Percentiles rank a stretch among this genome's conserved stretches.
Evolutionary conservation across 1,284 basidiomycete species (phyloP).

Genomic region (Tylopilus sp.): DNA sequence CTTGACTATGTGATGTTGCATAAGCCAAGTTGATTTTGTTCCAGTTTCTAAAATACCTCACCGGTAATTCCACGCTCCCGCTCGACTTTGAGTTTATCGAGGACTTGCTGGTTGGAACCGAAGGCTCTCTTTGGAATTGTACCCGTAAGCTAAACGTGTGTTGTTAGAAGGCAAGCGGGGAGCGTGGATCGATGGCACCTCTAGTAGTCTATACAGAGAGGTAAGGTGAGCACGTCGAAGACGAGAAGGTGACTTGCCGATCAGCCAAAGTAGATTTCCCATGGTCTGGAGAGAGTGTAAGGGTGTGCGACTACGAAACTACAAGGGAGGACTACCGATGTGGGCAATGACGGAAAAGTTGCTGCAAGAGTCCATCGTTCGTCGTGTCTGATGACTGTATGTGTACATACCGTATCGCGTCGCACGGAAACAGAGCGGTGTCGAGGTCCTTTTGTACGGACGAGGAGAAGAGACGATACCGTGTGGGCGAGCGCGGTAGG

Average conservation of each 20-base stretch:
- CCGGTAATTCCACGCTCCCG: conserved; percentile 92
- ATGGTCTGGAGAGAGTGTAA: conserved; percentile 53
- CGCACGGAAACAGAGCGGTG: conserved; percentile 70
- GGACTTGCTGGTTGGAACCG: conserved; percentile 79
- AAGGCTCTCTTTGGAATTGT: conserved; percentile 68
- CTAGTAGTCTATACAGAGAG: conserved; percentile 49
- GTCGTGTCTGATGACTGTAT: neutral
- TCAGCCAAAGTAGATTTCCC: conserved; percentile 93
- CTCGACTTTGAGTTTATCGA: conserved; percentile 96
- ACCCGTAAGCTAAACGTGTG: conserved; percentile 65
- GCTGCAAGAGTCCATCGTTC: conserved; percentile 37
- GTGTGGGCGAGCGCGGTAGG: conserved; percentile 12
- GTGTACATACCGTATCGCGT: conserved; percentile 61
- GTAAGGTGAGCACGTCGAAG: neutral
- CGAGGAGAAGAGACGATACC: conserved; percentile 24
- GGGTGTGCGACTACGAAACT: neutral
- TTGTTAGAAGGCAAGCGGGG: conserved; percentile 1
- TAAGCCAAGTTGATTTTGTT: conserved; percentile 6
- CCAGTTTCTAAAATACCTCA: conserved; percentile 30
- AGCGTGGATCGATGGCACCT: conserved; percentile 41
- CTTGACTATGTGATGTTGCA: conserved; percentile 51
- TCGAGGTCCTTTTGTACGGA: conserved; percentile 34
- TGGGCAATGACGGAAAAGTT: conserved; percentile 96
- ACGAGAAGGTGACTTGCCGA: conserved; percentile 44
- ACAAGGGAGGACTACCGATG: conserved; percentile 52